Percentiles rank a stretch among this genome's conserved stretches.
Conservation (phyloP, 1,284 basidiomycete species). For the Fomitopsis palustris region DNA sequence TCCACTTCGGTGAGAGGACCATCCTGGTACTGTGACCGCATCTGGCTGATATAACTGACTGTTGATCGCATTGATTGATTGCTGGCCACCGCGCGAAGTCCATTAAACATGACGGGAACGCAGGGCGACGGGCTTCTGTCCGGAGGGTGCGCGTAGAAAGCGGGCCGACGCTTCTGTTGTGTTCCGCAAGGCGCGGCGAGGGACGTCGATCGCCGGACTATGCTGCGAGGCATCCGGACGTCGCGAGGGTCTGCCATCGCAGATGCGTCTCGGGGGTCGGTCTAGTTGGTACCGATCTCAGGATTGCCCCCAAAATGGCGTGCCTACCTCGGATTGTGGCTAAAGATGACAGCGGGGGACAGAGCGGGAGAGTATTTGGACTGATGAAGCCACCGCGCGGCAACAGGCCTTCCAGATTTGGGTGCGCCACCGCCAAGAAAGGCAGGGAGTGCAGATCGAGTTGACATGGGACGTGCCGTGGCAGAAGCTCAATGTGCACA, state of each 20-base stretch:
- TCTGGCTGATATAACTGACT: not conserved
- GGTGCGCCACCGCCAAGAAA: not conserved
- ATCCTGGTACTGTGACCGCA: too few species aligned
- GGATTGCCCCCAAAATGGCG: not conserved
- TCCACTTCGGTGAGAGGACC: not conserved
- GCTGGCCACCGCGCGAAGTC: not conserved
- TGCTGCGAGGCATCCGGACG: not conserved
- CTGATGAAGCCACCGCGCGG: not conserved
- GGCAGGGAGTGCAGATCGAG: not conserved
- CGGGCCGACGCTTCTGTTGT: not conserved
- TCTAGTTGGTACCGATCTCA: not conserved
- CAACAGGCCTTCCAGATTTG: not conserved
- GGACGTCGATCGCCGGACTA: not conserved
- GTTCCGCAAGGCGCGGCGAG: not conserved
- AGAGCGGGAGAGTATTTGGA: not conserved
- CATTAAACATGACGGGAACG: not conserved
- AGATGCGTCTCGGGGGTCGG: not conserved
- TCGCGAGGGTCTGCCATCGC: not conserved
- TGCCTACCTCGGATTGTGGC: not conserved
- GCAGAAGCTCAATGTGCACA: not conserved
- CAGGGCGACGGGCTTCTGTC: not conserved
- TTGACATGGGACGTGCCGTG: not conserved
- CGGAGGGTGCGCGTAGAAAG: not conserved
- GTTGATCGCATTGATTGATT: not conserved
- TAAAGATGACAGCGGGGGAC: not conserved